Percentiles rank a stretch among this genome's conserved stretches.
These are phyloP conservation scores for Boletus huronensis DNA, from an alignment of 768 basidiomycete species.

Conservation along the genomic window DNA sequence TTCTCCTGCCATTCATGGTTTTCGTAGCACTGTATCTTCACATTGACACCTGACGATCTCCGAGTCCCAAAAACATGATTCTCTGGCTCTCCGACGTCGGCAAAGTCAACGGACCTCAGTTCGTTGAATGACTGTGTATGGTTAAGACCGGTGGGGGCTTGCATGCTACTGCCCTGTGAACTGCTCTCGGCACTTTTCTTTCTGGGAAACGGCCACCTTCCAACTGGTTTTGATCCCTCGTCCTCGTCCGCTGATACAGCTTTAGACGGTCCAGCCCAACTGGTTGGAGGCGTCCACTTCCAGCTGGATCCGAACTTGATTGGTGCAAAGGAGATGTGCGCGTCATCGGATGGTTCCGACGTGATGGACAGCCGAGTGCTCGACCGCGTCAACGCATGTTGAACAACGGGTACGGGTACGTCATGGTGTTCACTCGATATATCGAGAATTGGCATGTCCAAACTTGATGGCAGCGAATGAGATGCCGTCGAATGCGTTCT, in stretches of 20 bases:
- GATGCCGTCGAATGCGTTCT: neutral
- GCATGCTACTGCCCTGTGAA: neutral
- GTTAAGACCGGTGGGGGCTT: neutral
- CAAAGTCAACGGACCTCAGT: neutral
- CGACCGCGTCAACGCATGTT: neutral
- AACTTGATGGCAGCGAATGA: neutral
- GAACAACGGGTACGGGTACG: neutral
- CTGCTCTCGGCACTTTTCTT: constrained; percentile 1
- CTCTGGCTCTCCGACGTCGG: neutral
- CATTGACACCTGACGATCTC: neutral
- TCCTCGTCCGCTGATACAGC: neutral
- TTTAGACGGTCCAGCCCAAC: constrained; percentile 23
- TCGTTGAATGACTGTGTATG: constrained; percentile 1
- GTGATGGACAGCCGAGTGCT: neutral
- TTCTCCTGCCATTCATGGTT: constrained; percentile 21
- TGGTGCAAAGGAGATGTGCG: neutral
- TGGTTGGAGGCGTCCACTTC: constrained; percentile 23
- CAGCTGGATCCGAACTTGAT: neutral
- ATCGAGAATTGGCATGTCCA: neutral
- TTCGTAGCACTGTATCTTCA: constrained; percentile 16
- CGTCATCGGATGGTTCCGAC: neutral
- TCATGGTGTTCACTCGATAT: neutral
- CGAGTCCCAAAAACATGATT: neutral
- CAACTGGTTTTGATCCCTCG: neutral
- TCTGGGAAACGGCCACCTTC: neutral